phyloP scores from a whole-genome alignment of 495 filamentous ascomycete species.

The Lichina pygmaea region DNA sequence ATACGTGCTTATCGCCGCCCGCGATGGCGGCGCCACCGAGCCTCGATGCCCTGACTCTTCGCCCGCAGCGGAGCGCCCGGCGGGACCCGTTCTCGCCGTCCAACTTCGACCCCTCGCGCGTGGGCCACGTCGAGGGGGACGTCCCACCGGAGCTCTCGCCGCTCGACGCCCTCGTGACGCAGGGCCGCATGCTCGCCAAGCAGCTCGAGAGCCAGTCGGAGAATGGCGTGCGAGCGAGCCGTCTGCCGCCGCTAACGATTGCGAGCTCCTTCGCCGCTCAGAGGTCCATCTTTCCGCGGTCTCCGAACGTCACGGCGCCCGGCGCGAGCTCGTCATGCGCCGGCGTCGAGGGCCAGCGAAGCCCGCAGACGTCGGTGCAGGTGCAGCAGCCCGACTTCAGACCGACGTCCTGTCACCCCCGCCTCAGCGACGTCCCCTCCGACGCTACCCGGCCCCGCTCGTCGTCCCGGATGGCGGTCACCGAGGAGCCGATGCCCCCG shows the following conservation, averaged over 20 bases:
- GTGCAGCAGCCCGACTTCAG: constrained; percentile 15
- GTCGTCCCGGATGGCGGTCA: constrained; percentile 4
- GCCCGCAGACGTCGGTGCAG: not conserved
- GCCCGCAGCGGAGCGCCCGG: not conserved
- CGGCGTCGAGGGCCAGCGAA: constrained; percentile 7
- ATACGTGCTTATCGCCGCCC: not conserved
- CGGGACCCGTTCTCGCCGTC: not conserved
- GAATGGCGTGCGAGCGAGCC: constrained; percentile 49
- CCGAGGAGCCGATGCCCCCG: not conserved
- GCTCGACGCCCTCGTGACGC: constrained; percentile 76
- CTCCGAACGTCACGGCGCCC: constrained; percentile 10
- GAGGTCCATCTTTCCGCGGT: constrained; percentile 22
- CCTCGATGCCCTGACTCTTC: not conserved
- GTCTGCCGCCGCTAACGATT: constrained; percentile 58
- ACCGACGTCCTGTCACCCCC: constrained; percentile 46
- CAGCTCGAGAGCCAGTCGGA: constrained; percentile 51
- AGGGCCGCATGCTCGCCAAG: constrained; percentile 64
- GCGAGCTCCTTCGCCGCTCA: constrained; percentile 42
- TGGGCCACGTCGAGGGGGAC: constrained; percentile 56
- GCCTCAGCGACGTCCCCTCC: constrained; percentile 28
- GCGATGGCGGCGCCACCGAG: not conserved
- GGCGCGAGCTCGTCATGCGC: constrained; percentile 11
- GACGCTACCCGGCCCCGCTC: constrained; percentile 10
- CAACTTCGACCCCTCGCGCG: constrained; percentile 25
- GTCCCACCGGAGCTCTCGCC: constrained; percentile 79